Evolutionary conservation across 2,329 filamentous ascomycete species (phyloP).

Genomic region (Penicillium polonicum): DNA sequence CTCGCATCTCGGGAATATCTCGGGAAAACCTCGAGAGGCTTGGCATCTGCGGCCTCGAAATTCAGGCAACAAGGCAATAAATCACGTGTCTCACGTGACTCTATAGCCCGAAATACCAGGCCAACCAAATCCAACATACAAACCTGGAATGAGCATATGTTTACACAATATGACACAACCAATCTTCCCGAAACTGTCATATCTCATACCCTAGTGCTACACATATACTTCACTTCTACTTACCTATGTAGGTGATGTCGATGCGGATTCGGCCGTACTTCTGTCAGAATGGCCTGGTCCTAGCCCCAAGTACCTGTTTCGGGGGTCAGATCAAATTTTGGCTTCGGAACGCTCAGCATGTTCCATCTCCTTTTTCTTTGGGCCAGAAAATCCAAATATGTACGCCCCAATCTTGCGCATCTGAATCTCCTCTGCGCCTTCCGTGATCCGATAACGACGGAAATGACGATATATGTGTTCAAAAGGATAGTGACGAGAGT

Average conservation of each 20-base stretch:
- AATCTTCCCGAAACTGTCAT: neutral
- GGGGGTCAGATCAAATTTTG: constrained; percentile 10
- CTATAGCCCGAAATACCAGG: too few species aligned
- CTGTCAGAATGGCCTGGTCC: neutral
- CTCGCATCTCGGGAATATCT: too few species aligned
- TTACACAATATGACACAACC: too few species aligned
- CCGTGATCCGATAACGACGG: constrained; percentile 62
- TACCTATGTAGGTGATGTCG: neutral
- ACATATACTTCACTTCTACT: too few species aligned
- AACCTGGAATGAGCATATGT: too few species aligned
- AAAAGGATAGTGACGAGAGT: constrained; percentile 59
- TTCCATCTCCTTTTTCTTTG: constrained; percentile 15
- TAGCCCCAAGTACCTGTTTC: neutral
- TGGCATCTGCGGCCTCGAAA: too few species aligned
- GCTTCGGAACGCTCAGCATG: constrained; percentile 3
- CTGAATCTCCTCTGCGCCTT: constrained; percentile 65
- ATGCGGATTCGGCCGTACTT: neutral
- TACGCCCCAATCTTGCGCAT: constrained; percentile 64
- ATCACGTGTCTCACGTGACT: too few species aligned
- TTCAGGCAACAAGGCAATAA: too few species aligned
- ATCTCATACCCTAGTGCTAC: neutral
- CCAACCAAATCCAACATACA: too few species aligned
- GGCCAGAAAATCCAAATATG: constrained; percentile 51
- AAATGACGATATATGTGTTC: constrained; percentile 67
- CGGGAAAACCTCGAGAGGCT: too few species aligned